Evolutionary conservation across 1,284 basidiomycete species (phyloP).

Genomic region (Apiotrichum porosum): DNA sequence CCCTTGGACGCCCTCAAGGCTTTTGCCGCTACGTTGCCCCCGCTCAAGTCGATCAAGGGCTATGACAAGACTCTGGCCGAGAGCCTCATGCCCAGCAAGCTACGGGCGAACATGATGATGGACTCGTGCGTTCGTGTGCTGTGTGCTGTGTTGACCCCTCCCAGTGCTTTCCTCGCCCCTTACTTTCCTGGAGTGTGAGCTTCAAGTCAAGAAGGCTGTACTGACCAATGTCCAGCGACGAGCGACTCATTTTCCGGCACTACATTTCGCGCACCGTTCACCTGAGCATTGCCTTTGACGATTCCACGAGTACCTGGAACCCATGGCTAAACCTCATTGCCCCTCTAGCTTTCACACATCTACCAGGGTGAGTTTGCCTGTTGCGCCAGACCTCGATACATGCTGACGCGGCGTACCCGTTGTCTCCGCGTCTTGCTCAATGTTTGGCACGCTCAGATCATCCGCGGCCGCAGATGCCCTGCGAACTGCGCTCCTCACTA

Average conservation of each 20-base stretch:
- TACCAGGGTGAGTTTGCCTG: slow-evolving; percentile 39
- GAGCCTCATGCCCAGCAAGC: slow-evolving; percentile 17
- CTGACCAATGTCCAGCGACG: no score
- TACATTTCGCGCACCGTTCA: slow-evolving; percentile 41
- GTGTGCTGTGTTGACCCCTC: not conserved
- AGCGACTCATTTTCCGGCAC: slow-evolving; percentile 32
- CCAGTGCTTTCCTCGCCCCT: slow-evolving; percentile 31
- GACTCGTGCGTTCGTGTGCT: slow-evolving; percentile 24
- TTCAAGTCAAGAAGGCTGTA: no score
- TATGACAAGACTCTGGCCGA: slow-evolving; percentile 13
- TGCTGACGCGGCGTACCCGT: no score
- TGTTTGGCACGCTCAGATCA: no score
- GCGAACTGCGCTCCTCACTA: slow-evolving; percentile 37
- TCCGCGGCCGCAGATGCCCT: slow-evolving; percentile 39
- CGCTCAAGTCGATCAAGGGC: slow-evolving; percentile 13
- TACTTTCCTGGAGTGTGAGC: slow-evolving; percentile 34
- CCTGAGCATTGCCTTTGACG: slow-evolving; percentile 42
- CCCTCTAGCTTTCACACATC: slow-evolving; percentile 37
- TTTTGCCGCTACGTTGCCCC: slow-evolving; percentile 7
- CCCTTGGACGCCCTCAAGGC: slow-evolving; percentile 6
- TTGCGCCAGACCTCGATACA: no score
- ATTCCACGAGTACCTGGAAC: slow-evolving; percentile 35
- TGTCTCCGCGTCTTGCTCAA: no score
- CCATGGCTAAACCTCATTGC: slow-evolving; percentile 43
- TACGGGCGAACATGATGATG: slow-evolving; percentile 28